phyloP scores from a whole-genome alignment of 169 alveolate genomes.

The Cryptosporidium felis region DNA sequence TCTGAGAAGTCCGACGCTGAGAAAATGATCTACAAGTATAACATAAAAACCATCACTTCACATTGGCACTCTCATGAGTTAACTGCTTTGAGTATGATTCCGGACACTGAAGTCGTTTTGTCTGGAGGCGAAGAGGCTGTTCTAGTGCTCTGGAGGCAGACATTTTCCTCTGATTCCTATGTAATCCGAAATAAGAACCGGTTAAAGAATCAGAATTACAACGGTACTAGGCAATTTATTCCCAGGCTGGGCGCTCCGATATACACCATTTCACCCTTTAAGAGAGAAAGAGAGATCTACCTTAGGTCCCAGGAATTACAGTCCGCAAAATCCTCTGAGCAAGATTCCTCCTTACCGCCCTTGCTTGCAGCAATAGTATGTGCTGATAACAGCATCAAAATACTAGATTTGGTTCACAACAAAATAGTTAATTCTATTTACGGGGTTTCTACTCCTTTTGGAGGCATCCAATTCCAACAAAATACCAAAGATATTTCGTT shows the following conservation, averaged over 20 bases:
- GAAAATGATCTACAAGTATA: constrained; percentile 28
- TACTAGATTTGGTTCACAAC: constrained; percentile 38
- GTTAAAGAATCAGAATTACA: neutral
- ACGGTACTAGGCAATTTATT: constrained; percentile 57
- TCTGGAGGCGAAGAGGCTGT: constrained; percentile 72
- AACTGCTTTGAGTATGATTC: constrained; percentile 26
- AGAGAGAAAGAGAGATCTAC: neutral
- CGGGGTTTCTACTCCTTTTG: constrained; percentile 53
- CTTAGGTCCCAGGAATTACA: neutral
- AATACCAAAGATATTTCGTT: neutral
- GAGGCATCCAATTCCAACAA: neutral
- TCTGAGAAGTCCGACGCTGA: constrained; percentile 11
- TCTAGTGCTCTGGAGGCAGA: constrained; percentile 53
- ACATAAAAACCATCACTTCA: constrained; percentile 10
- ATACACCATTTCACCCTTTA: constrained; percentile 20
- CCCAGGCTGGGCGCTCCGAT: constrained; percentile 70
- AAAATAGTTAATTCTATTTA: constrained; percentile 15
- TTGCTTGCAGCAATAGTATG: constrained; percentile 32
- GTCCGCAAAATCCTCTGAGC: neutral
- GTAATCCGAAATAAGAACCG: neutral
- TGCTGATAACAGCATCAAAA: constrained; percentile 49
- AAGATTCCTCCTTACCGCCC: neutral
- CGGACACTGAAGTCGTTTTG: constrained; percentile 40
- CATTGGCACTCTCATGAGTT: constrained; percentile 69
- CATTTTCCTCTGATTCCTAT: constrained; percentile 22